Base-by-base conservation (phyloP, 2,329 filamentous ascomycete species). In the Apiospora rasikravindrae region DNA sequence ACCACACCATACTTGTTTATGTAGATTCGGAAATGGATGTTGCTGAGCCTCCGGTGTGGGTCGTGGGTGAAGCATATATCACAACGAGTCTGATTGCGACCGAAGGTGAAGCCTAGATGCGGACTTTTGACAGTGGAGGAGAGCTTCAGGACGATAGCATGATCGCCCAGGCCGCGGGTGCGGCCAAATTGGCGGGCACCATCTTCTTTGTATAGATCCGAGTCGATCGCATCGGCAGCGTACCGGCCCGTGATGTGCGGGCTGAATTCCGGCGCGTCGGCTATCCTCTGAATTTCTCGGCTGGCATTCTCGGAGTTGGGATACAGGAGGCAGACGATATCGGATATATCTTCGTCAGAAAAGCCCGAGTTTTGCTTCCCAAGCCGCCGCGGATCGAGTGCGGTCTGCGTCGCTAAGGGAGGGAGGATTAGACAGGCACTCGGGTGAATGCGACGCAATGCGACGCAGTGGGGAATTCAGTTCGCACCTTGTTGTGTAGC, bases 1-100 rank as follows among this genome's bases (percentile, higher is more conserved):
- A 98, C 88, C 71, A 93, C 91, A 40, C 93, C 94, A 74, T 94
- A 90, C n/a, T 91, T 86, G 77, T 97, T 99, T 77, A 98, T 87
- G 79, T 93, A 98, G 74, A 99, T 97, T 70, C 94, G 92, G 81
- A 98, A 99, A 81, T 99, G 96, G n/a, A 93, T 88, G 80, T 98
- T 98, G 85, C 96, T 98, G 73, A 99, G 88, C 61, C 93, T 89
- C 80, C 90, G 92, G 70, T 89, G 85, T 0, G 89, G 88, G 75
- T 96, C 92, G 74, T 91, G 87, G 47, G 84, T 81, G 67, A 94
- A 90, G 77, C 88, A 88, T 67, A 95, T 83, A 72, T 99, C 96
- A 81, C 94, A 96, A 45, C 89, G 87, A 66, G 81, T 77, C 0
- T 82, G 76, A 78, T 96, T 96, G 71, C 96, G 91, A 42, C 96